Conservation (phyloP, 257 asterid genomes). For the Parsonsia alboflavescens region DNA sequence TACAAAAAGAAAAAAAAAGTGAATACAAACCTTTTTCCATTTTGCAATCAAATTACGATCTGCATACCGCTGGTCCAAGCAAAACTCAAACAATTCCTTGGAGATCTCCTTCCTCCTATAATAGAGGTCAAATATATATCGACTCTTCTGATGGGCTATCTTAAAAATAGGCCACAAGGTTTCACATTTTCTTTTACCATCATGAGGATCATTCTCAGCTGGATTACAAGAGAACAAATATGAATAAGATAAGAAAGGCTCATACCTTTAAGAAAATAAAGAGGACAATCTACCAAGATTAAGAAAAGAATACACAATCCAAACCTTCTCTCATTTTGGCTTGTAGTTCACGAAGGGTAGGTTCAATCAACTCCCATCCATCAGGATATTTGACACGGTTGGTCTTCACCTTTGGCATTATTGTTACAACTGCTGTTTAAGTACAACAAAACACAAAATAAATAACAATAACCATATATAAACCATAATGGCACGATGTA, state of each 20-base stretch:
- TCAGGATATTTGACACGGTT: constrained; percentile 72
- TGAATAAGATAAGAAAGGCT: not conserved
- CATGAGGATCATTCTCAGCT: constrained; percentile 91
- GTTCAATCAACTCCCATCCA: constrained; percentile 95
- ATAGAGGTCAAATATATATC: constrained; percentile 72
- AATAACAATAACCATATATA: not conserved
- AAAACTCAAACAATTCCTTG: constrained; percentile 80
- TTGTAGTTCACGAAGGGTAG: constrained; percentile 75
- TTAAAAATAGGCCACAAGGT: constrained; percentile 91
- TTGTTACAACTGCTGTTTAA: constrained; percentile 25
- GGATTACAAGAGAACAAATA: not conserved
- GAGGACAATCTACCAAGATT: not conserved
- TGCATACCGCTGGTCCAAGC: constrained; percentile 92
- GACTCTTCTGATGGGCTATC: constrained; percentile 90
- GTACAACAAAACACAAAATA: not conserved
- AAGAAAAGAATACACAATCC: not conserved
- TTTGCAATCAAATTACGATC: constrained; percentile 87
- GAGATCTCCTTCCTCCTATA: constrained; percentile 79
- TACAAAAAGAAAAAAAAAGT: not conserved
- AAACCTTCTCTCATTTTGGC: constrained; percentile 94
- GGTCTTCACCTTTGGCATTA: constrained; percentile 91
- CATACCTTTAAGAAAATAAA: not conserved
- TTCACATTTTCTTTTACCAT: constrained; percentile 80
- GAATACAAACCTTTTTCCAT: constrained; percentile 66
- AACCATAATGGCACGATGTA: not conserved